Evolutionary conservation across 2,329 filamentous ascomycete genomes (phyloP).

Genomic region (Cytospora mali): DNA sequence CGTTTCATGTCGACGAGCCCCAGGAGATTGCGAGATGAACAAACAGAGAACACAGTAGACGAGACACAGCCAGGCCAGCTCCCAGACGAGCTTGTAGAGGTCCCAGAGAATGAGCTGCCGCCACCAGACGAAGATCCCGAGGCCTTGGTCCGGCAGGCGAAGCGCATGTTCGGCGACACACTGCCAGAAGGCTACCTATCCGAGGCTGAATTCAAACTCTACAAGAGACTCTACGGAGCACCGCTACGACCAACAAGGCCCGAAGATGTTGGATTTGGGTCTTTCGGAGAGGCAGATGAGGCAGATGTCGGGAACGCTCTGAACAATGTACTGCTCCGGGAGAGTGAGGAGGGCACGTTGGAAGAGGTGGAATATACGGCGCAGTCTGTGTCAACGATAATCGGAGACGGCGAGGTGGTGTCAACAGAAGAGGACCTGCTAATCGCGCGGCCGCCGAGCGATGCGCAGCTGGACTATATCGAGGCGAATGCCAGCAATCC

Average conservation of each 20-base stretch:
- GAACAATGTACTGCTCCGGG: constrained; percentile 54
- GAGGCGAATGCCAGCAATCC: constrained; percentile 54
- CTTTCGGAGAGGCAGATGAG: constrained; percentile 30
- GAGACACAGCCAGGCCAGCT: not conserved
- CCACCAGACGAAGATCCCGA: constrained; percentile 50
- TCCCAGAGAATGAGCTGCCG: not conserved
- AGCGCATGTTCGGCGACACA: constrained; percentile 75
- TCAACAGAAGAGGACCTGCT: constrained; percentile 25
- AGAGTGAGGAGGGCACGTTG: constrained; percentile 57
- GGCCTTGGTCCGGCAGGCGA: constrained; percentile 68
- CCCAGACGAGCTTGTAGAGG: constrained; percentile 8
- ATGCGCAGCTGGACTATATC: constrained; percentile 46
- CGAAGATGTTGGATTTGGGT: constrained; percentile 57
- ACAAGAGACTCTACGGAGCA: constrained; percentile 79
- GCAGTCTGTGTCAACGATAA: constrained; percentile 42
- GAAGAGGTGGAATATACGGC: constrained; percentile 62
- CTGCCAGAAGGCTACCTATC: constrained; percentile 73
- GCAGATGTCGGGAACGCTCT: constrained; percentile 29
- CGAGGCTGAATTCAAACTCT: constrained; percentile 71
- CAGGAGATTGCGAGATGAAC: constrained; percentile 6
- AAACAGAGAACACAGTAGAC: not conserved
- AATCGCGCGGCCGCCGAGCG: constrained; percentile 34
- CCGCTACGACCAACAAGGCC: constrained; percentile 65
- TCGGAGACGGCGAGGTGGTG: constrained; percentile 47
- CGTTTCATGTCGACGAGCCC: constrained; percentile 25